Conservation (phyloP, 768 basidiomycete genomes). For the Pholiota microspora region DNA sequence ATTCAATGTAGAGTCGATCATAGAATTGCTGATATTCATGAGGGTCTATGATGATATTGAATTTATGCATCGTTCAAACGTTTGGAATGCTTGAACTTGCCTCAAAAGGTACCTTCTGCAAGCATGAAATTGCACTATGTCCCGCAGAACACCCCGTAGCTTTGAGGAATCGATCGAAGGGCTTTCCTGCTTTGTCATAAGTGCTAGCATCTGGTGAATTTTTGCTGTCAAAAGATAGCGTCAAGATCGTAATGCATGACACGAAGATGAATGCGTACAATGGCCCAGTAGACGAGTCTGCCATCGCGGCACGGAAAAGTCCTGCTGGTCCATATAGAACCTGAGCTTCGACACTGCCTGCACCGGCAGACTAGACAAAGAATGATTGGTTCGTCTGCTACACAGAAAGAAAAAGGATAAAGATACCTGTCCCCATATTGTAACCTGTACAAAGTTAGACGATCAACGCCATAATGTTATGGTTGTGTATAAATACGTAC, state of each 20-base stretch:
- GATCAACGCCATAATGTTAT: too few relatives aligned
- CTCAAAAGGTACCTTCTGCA: conserved; percentile 44
- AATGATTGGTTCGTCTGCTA: background rate
- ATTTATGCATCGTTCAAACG: background rate
- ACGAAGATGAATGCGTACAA: conserved; percentile 35
- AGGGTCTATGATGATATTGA: conserved; percentile 34
- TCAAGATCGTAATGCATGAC: background rate
- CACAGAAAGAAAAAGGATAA: background rate
- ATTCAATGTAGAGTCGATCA: conserved; percentile 48
- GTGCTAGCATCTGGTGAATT: conserved; percentile 43
- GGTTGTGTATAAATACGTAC: conserved; percentile 25
- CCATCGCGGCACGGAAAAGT: conserved; percentile 52
- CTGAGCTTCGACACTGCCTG: conserved; percentile 47
- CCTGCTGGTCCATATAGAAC: conserved; percentile 34
- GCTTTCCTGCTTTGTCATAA: conserved; percentile 52
- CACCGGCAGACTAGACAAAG: conserved; percentile 44
- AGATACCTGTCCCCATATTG: conserved; percentile 55
- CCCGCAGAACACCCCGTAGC: conserved; percentile 46
- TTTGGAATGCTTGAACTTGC: conserved; percentile 20
- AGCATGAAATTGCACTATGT: conserved; percentile 36
- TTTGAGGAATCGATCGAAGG: conserved; percentile 45
- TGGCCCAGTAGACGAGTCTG: conserved; percentile 49
- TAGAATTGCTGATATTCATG: conserved; percentile 41
- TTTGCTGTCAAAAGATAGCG: conserved; percentile 38
- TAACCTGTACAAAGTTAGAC: conserved; percentile 32